Conservation (phyloP, 441 rosid species). For the Biscutella laevigata region DNA sequence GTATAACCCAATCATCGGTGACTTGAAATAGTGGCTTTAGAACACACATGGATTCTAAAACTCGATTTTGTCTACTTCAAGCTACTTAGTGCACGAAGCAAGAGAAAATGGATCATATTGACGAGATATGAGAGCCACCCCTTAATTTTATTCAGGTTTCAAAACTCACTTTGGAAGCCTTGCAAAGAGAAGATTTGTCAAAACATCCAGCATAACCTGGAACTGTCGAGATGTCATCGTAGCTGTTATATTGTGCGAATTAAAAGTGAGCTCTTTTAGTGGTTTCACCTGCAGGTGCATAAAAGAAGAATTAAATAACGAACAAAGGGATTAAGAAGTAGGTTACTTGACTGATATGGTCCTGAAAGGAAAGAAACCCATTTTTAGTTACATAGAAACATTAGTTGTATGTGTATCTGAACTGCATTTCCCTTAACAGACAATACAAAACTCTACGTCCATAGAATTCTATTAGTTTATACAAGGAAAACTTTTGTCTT, state of each 20-base stretch:
- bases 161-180: slow-evolving; percentile 90
- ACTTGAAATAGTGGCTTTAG: slow-evolving; percentile 11
- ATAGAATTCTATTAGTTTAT: background rate
- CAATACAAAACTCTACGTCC: background rate
- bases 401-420: background rate
- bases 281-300: slow-evolving; percentile 74
- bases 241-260: slow-evolving; percentile 79
- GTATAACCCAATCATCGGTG: slow-evolving; percentile 10
- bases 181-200: slow-evolving; percentile 97
- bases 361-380: background rate
- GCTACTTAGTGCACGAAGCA: slow-evolving; percentile 8
- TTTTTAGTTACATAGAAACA: background rate
- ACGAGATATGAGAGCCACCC: slow-evolving; percentile 3
- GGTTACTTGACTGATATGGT: slow-evolving; percentile 9
- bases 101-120: background rate
- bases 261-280: slow-evolving; percentile 88
- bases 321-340: too few relatives aligned
- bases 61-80: background rate
- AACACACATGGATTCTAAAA: slow-evolving; percentile 1
- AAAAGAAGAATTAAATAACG: too few relatives aligned
- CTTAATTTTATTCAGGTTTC: slow-evolving; percentile 7
- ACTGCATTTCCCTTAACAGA: background rate
- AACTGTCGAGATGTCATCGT: slow-evolving; percentile 99
- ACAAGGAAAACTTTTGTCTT: background rate
- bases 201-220: slow-evolving; percentile 95